These are phyloP conservation scores for Cyathus striatus DNA, from an alignment of 768 basidiomycete genomes.

Conservation along the genomic window DNA sequence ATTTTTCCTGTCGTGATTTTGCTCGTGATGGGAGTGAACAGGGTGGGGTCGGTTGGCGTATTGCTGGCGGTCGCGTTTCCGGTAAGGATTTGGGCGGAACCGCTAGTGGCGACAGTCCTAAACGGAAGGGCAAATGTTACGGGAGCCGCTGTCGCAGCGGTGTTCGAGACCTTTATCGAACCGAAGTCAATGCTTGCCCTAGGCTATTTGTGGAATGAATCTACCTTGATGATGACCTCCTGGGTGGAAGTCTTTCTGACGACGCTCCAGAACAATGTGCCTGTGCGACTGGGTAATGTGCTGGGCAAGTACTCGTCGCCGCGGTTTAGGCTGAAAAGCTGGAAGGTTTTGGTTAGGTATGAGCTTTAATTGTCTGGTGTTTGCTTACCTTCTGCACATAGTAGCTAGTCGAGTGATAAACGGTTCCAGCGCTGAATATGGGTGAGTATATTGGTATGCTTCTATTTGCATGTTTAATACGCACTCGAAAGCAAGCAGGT, in stretches of 20 bases:
- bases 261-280: conserved; percentile 62
- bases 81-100: conserved; percentile 43
- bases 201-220: too few relatives aligned
- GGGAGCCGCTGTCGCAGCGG: conserved; percentile 28
- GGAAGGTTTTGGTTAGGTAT: too few relatives aligned
- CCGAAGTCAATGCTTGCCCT: too few relatives aligned
- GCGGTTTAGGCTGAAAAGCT: conserved; percentile 61
- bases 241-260: conserved; percentile 29
- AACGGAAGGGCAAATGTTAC: conserved; percentile 56
- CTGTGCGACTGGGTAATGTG: conserved; percentile 42
- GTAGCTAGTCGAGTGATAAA: conserved; percentile 59
- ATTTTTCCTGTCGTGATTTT: conserved; percentile 41
- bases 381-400: conserved; percentile 54
- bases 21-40: conserved; percentile 40
- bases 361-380: too few relatives aligned
- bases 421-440: conserved; percentile 37
- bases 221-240: conserved; percentile 56
- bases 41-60: conserved; percentile 43
- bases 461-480: too few relatives aligned
- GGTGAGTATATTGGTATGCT: too few relatives aligned
- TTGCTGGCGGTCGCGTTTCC: conserved; percentile 50
- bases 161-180: conserved; percentile 47
- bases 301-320: conserved; percentile 63
- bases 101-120: conserved; percentile 33
- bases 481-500: conserved; percentile 59